Evolutionary conservation across 768 basidiomycete species (phyloP), one percentile per base, ranked within the genome.

Genomic region (Kwoniella shandongensis): DNA sequence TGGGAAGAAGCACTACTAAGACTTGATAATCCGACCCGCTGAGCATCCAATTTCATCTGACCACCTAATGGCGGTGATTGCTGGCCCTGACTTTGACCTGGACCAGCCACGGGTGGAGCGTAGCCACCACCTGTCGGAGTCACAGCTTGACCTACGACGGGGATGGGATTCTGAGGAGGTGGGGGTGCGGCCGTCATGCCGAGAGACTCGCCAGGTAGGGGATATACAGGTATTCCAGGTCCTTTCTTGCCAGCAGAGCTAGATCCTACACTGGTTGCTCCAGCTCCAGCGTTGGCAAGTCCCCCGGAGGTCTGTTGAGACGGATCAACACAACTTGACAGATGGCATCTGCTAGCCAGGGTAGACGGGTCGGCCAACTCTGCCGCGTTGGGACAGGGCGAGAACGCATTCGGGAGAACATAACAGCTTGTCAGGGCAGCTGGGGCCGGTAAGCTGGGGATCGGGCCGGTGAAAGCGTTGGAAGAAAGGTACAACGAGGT

Each of bases 181-280:
- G 48, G 12, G 12, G 50, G 22, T 20, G 39, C 5, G 36, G 23
- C 26, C 23, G 47, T 13, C 8, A 4, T 0, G 45, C 35, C 41
- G 3, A 60, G 47, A n/a, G 46, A 42, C 35, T 64, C 63, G 10
- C 63, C 63, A 0, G 63, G 63, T 25, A 64, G 38, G 26, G 63
- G 63, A 18, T 30, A 40, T 6, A 58, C 56, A 13, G 56, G 56
- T 15, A 58, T 58, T 6, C 56, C 56, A 18, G 22, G 40, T 7
- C 40, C 40, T 23, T 42, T 42, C 7, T n/a, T 42, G 6, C n/a
- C 40, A 7, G 8, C 32, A 6, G 32, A 32, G 32, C 7, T 32
- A 6, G 32, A 32, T 32, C 7, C 32, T 6, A 32, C 32, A 32
- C 7, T 13, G 13, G 32, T 32, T 6, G 32, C 36, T n/a, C n/a